These are phyloP conservation scores for Allium fistulosum DNA, from an alignment of 106 monocot species.

Conservation along the genomic window DNA sequence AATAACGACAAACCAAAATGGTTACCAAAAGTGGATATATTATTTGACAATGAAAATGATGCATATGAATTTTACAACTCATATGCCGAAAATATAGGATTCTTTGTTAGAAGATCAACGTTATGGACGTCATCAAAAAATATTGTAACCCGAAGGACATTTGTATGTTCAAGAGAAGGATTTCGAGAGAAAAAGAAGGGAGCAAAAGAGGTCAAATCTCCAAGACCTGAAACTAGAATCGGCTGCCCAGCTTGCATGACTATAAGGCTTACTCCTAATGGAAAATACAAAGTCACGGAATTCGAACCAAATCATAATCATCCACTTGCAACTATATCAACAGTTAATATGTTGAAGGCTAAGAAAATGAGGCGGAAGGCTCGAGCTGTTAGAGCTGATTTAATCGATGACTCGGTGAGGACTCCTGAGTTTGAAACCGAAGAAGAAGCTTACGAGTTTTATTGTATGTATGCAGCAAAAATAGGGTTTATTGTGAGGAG, in stretches of 20 bases:
- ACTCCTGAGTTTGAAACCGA: conserved; percentile 61
- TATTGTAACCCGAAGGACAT: conserved; percentile 61
- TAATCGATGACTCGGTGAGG: conserved; percentile 51
- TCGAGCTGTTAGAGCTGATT: conserved; percentile 47
- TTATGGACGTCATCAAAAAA: conserved; percentile 64
- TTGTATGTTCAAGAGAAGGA: conserved; percentile 71
- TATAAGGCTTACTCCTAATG: conserved; percentile 57
- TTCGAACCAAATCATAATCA: conserved; percentile 60
- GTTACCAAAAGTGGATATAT: conserved; percentile 46
- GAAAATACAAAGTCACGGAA: conserved; percentile 60
- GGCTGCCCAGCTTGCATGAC: conserved; percentile 64
- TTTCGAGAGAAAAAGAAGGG: conserved; percentile 70
- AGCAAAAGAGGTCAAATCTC: conserved; percentile 46
- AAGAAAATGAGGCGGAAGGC: conserved; percentile 61
- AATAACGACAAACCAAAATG: conserved; percentile 17
- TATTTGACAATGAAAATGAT: conserved; percentile 64
- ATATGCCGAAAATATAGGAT: conserved; percentile 60
- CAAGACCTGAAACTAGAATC: conserved; percentile 56
- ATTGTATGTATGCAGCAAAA: conserved; percentile 55
- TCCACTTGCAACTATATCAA: conserved; percentile 30
- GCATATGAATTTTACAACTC: conserved; percentile 63
- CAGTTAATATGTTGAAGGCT: conserved; percentile 38
- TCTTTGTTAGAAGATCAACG: conserved; percentile 62
- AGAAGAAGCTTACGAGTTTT: conserved; percentile 68
- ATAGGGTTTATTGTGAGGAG: conserved; percentile 51